A percentile compares a stretch with the other conserved stretches of the same genome.
Conservation (phyloP, 345 rosid species). For the Carallia brachiata region DNA sequence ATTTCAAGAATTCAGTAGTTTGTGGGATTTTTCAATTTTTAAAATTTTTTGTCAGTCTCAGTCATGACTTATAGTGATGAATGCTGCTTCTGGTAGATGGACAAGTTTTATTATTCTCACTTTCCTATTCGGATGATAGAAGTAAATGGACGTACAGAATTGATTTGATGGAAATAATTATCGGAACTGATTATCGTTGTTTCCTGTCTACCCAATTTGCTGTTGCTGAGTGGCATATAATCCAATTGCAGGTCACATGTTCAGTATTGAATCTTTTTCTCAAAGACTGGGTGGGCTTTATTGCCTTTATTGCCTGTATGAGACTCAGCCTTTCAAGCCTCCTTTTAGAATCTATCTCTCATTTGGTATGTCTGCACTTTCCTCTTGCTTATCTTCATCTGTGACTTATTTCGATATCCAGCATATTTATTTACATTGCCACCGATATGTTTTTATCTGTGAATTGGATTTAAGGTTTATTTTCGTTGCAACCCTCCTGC, state of each 20-base stretch:
- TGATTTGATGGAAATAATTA: background rate
- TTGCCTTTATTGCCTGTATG: constrained; percentile 88
- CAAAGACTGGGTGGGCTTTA: constrained; percentile 75
- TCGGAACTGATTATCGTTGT: background rate
- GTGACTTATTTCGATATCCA: background rate
- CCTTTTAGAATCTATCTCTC: constrained; percentile 69
- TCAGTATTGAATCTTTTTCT: constrained; percentile 49
- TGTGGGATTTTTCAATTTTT: too few species aligned
- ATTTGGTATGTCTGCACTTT: constrained; percentile 44
- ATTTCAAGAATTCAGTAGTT: too few species aligned
- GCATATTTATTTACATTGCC: too few species aligned
- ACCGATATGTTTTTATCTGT: too few species aligned
- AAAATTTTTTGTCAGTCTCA: too few species aligned
- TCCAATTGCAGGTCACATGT: constrained; percentile 62
- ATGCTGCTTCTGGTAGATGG: too few species aligned
- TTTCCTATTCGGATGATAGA: too few species aligned
- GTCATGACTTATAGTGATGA: too few species aligned
- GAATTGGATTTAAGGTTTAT: too few species aligned
- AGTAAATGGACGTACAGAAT: too few species aligned
- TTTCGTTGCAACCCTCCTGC: too few species aligned
- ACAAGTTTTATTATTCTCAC: too few species aligned
- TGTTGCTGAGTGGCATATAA: constrained; percentile 2
- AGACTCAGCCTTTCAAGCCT: constrained; percentile 81
- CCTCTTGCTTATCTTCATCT: background rate
- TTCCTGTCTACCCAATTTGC: background rate